Base-by-base conservation (phyloP, 2,329 filamentous ascomycete species). In the Aureobasidium sp. region DNA sequence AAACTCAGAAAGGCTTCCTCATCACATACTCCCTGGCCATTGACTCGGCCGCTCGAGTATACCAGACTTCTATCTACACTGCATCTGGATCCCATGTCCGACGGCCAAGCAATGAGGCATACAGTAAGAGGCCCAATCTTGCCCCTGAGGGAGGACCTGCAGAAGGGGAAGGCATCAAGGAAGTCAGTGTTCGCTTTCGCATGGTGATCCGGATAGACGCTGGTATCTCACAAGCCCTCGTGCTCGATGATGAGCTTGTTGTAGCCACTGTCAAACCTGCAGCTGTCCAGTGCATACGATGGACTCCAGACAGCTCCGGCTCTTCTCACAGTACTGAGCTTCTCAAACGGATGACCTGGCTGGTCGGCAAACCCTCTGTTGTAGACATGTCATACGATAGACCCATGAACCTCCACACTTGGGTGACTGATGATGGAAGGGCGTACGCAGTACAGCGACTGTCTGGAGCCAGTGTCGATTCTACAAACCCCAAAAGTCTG, bases 171-270 rank as follows among this genome's bases (percentile, higher is more conserved):
- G 90, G 90, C 3, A 86, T 96, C 56, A 84, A 85, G 59, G 94
- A 99, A 74, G 85, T 96, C 61, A 96, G 88, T 68, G 82, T 99
- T 53, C 88, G 91, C 12, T 99, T 99, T 75, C 85, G 93, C 62
- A 96, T 97, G 89, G 93, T 96, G 15, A 97, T 99, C 70, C 95
- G 96, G 72, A 91, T 99, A 19, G 94, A 99, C 74, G 94, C 94
- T 2, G 94, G 94, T 2, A 97, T 99, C 68, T 86, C 87, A 67
- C 90, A 87, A 69, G 91, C 90, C 12, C 77, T 97, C 60, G 93
- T 94, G 2, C 81, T 97, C 24, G 94, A 97, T 67, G 90, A 96
- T 61, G 94, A 97, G 73, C 79, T 99, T 44, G 81, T 97, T 24
- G 92, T 99, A 58, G 90, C 94, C 5, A 99, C 94, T 0, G 81